Evolutionary conservation across 495 filamentous ascomycete genomes (phyloP).

Genomic region (Pyrenopolyporus hunteri): DNA sequence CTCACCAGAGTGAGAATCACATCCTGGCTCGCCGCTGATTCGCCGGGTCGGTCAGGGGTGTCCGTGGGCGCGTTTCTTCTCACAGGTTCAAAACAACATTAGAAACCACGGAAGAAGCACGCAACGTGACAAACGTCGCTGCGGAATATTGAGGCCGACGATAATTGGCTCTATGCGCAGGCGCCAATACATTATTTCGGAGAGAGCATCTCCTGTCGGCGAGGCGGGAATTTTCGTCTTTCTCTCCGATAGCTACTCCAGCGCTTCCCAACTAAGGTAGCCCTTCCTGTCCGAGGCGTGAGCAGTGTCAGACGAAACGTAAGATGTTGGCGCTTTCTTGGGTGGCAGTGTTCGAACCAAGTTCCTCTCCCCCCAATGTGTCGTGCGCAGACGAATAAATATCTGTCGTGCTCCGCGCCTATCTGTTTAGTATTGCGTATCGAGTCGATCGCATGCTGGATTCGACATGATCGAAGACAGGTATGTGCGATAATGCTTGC

Average conservation of each 20-base stretch:
- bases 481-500: no score
- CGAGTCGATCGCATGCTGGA: conserved; percentile 24
- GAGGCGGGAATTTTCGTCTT: conserved; percentile 27
- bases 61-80: conserved; percentile 32
- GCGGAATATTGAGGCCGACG: conserved; percentile 20
- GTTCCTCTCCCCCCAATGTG: neutral
- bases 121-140: conserved; percentile 28
- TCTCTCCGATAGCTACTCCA: conserved; percentile 23
- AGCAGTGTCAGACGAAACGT: conserved; percentile 23
- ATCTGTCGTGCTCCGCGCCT: conserved; percentile 34
- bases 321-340: conserved; percentile 5
- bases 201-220: neutral
- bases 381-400: conserved; percentile 3
- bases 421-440: conserved; percentile 26
- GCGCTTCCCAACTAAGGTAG: conserved; percentile 9
- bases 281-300: neutral
- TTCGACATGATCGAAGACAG: conserved; percentile 11
- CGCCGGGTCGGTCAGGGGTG: conserved; percentile 20
- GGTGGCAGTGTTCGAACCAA: conserved; percentile 19
- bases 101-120: conserved; percentile 28
- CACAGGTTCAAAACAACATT: conserved; percentile 40
- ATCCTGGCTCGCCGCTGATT: conserved; percentile 33
- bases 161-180: conserved; percentile 22
- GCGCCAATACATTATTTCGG: conserved; percentile 3
- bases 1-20: conserved; percentile 36